Base-by-base conservation (phyloP, 2,329 filamentous ascomycete genomes). In the Aspergillus arachidicola region DNA sequence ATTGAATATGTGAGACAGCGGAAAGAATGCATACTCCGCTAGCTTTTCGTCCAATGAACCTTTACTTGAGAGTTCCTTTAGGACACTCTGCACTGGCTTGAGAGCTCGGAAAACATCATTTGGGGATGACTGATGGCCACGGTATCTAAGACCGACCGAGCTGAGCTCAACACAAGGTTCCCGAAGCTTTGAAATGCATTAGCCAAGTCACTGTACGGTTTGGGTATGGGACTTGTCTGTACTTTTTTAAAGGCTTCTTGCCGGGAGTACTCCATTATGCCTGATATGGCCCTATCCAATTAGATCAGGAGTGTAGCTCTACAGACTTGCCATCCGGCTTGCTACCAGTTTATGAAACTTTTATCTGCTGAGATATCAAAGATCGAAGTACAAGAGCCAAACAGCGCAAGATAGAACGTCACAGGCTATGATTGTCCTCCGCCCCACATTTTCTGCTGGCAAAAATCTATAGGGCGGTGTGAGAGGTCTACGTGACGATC, bases 1-100 rank as follows among this genome's bases (percentile, higher is more conserved):
- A 63, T 92, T 89, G 71, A 99, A 89, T 45, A 98, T 87, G 69
- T 95, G 91, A 0, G 92, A 93, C 0, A 99, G 82, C 0, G 95
- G 95, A 66, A 97, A 97, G 82, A 98, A 98, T 72, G 91, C 86
- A 82, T 98, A 99, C 80, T 97, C 94, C 16, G 94, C 93, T 21
- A 98, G 81, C 75, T 93, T 94, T 58, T 89, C 85, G 75, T 97
- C 92, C 21, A 98, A 75, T 1, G 74, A 70, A 66, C 77, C 71
- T 41, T 79, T 75, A 9, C 71, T 71, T 26, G 73, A 69, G 19
- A 88, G 75, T 19, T 75, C 74, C 9, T 74, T 67, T 12, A 84
- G 69, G 2, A 73, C 71, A 23, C 66, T 59, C 55, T 78, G 73
- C 6, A 89, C 72, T 1, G 74, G 70, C 56, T 83, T 78, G 26